Evolutionary conservation across 176 grass and related monocot genomes (phyloP).

Genomic region (Musa itinerans): DNA sequence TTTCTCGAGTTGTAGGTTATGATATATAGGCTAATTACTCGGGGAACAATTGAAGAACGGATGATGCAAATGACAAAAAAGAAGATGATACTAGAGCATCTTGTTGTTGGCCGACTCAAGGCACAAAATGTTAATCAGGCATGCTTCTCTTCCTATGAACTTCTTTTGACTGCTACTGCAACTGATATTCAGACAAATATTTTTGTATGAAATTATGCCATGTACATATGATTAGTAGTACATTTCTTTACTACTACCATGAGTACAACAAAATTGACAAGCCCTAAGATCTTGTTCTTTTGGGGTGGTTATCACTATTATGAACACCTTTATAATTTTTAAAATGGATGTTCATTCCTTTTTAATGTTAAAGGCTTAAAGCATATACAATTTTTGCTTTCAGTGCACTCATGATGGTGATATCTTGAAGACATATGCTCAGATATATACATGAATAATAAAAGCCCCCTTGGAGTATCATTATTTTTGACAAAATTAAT

Average conservation of each 20-base stretch:
- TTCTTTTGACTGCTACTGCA: neutral
- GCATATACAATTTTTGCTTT: neutral
- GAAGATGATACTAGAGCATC: slow-evolving; percentile 96
- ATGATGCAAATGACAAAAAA: slow-evolving; percentile 99
- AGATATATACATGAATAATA: neutral
- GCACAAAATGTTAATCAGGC: slow-evolving; percentile 95
- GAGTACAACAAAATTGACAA: too few species aligned
- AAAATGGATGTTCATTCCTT: neutral
- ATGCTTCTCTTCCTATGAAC: slow-evolving; percentile 5
- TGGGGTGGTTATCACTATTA: too few species aligned
- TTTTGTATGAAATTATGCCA: too few species aligned
- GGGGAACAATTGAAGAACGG: slow-evolving; percentile 97
- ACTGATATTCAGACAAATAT: too few species aligned
- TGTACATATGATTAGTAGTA: too few species aligned
- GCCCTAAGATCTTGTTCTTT: too few species aligned
- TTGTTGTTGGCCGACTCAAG: slow-evolving; percentile 89
- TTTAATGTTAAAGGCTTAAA: neutral
- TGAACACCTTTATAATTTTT: too few species aligned
- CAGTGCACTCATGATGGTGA: neutral
- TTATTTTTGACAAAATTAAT: too few species aligned
- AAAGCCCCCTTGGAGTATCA: too few species aligned
- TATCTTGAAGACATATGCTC: neutral
- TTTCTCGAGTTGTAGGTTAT: slow-evolving; percentile 53
- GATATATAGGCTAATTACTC: slow-evolving; percentile 99
- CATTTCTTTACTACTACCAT: neutral